Evolutionary conservation across 306 rosid genomes (phyloP), one percentile per base, ranked within the genome.

Genomic region (Lathyrus tuberosus): DNA sequence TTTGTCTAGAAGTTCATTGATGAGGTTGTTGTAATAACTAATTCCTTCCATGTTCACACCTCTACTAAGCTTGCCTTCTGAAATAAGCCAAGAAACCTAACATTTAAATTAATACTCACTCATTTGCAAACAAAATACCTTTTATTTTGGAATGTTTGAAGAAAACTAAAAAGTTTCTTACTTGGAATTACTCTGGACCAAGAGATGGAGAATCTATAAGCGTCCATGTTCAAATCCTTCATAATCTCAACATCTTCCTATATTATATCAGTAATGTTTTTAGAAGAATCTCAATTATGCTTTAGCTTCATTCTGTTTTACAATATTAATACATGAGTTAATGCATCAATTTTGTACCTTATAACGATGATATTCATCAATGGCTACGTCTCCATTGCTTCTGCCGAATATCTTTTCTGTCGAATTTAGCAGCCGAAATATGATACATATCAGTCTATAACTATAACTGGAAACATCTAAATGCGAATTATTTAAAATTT

Each of bases 131-230:
- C 14, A 5, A 42, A 28, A 9, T 3, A 38, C 10, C 30, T 48
- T 53, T 42, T 48, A 18, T 24, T 42, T 30, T 30, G 46, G 48
- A 42, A 14, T 53, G 54, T 16, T 26, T 64, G 30, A 15, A 16
- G 10, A 52, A 52, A 16, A 5, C 2, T 56, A 31, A 71, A 10
- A 59, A 2, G 16, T 48, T 58, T 67, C 69, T 63, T 83, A 87
- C 93, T 81, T 65, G 93, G 88, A 12, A 87, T 44, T 37, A 87
- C 12, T 81, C 91, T 75, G 3, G 93, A 63, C 93, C 96, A 89
- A n/a, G 96, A 76, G 15, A 89, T 82, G 33, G 96, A 89, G 71
- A 87, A 80, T 62, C 93, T 77, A 35, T 80, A 87, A 10, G 91
- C 91, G 76, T 87, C 93, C 74, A 74, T 46, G 14, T 74, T 72